Evolutionary conservation across 2,329 filamentous ascomycete species (phyloP).

Genomic region (Curvularia sp.): DNA sequence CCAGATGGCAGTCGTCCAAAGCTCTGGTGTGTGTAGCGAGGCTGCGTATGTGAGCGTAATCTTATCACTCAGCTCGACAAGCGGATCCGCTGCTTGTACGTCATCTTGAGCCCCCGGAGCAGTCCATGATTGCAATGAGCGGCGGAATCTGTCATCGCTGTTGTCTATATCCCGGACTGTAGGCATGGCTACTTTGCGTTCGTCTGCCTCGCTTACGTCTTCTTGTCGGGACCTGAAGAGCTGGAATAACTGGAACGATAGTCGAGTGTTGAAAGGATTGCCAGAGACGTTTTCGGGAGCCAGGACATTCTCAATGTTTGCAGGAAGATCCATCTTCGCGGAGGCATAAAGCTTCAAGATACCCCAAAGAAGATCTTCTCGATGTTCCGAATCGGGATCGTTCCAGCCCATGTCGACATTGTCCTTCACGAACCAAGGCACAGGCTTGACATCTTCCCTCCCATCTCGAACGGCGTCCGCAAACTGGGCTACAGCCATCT

Average conservation of each 20-base stretch:
- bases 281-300: slow-evolving; percentile 79
- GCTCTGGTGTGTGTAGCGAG: slow-evolving; percentile 45
- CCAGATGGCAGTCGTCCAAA: slow-evolving; percentile 66
- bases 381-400: slow-evolving; percentile 63
- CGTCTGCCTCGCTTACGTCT: slow-evolving; percentile 34
- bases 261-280: slow-evolving; percentile 74
- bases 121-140: slow-evolving; percentile 43
- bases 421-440: slow-evolving; percentile 73
- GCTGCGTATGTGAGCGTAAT: slow-evolving; percentile 59
- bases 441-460: slow-evolving; percentile 71
- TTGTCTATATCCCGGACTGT: slow-evolving; percentile 31
- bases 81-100: slow-evolving; percentile 62
- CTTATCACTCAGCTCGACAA: slow-evolving; percentile 64
- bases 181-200: slow-evolving; percentile 45
- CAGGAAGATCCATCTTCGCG: slow-evolving; percentile 55
- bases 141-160: slow-evolving; percentile 22
- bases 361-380: slow-evolving; percentile 85
- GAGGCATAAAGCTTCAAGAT: slow-evolving; percentile 80
- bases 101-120: slow-evolving; percentile 50
- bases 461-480: slow-evolving; percentile 74
- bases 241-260: slow-evolving; percentile 86
- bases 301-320: slow-evolving; percentile 71
- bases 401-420: slow-evolving; percentile 66
- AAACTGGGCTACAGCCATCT: slow-evolving; percentile 76
- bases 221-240: slow-evolving; percentile 49